Conservation (phyloP, 768 basidiomycete genomes). For the Melanogaster broomeanus region DNA sequence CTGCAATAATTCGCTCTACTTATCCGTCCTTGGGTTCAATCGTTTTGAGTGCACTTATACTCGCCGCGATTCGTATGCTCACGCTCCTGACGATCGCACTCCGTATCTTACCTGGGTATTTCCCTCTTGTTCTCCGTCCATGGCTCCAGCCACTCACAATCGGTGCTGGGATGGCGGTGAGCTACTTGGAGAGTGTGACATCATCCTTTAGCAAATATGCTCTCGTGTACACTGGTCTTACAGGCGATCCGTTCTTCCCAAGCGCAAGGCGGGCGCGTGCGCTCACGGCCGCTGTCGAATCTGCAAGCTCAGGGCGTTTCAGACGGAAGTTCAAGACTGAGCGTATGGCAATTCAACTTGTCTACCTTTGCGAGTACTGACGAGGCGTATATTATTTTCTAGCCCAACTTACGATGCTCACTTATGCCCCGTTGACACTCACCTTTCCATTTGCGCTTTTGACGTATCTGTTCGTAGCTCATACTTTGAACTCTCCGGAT, state of each 20-base stretch:
- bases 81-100: slow-evolving; percentile 50
- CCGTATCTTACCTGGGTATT: slow-evolving; percentile 56
- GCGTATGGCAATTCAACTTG: slow-evolving; percentile 42
- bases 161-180: slow-evolving; percentile 39
- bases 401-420: slow-evolving; percentile 74
- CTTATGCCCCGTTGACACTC: slow-evolving; percentile 69
- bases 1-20: slow-evolving; percentile 75
- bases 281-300: slow-evolving; percentile 58
- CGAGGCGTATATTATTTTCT: slow-evolving; percentile 2
- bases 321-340: slow-evolving; percentile 55
- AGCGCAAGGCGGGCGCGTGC: slow-evolving; percentile 57
- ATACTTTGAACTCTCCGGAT: slow-evolving; percentile 67
- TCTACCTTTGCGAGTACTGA: background rate
- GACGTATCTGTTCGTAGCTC: slow-evolving; percentile 89
- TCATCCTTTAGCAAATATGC: slow-evolving; percentile 64
- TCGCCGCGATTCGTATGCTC: slow-evolving; percentile 68
- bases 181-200: slow-evolving; percentile 45
- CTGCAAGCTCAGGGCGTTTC: slow-evolving; percentile 39
- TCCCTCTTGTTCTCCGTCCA: slow-evolving; percentile 42
- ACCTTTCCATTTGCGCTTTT: slow-evolving; percentile 80
- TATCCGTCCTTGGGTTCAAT: slow-evolving; percentile 83
- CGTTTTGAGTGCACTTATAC: slow-evolving; percentile 72
- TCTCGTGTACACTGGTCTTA: slow-evolving; percentile 73
- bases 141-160: slow-evolving; percentile 42
- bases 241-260: slow-evolving; percentile 68